Evolutionary conservation across 2,329 filamentous ascomycete genomes (phyloP), one percentile per base, ranked within the genome.

Genomic region (Penicillium carneum): DNA sequence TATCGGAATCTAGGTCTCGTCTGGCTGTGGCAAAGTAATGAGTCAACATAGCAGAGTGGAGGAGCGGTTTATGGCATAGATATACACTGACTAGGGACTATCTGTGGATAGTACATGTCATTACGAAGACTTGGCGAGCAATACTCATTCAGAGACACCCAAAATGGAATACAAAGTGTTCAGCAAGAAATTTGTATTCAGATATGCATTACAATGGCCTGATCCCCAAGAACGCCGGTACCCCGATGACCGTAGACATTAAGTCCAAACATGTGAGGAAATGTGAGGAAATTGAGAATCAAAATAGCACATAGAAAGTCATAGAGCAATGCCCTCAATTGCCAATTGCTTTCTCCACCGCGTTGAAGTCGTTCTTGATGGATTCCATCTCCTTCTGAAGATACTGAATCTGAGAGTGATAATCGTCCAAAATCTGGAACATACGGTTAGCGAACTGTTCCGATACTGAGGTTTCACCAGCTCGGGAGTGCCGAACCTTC

Each of bases 311-410:
- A 57, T 52, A 52, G 42, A 57, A 48, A 41, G 34, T 23, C 29
- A 46, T n/a, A 48, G 41, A 46, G 50, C 29, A 57, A 45, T 34
- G 29, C 11, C 38, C 52, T 53, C 59, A 73, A 58, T 70, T 65
- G 39, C 70, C 70, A 39, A 69, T 69, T 23, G 73, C 64, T 60
- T 76, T 75, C 64, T 87, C 81, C 76, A 85, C 85, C 63, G 84
- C 84, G 33, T 82, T 81, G 61, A 85, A 87, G 63, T 89, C 87
- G 67, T 84, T 83, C 72, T 83, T 83, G 57, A 88, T 82, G 29
- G 84, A 80, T 46, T 81, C 82, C 60, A 89, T 72, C 77, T 88
- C 86, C 72, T 87, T 87, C 65, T 84, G 83, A 62, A 89, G 76
- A 74, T 88, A 86, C 66, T 83, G 77, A 56, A 84, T 79, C 67